Base-by-base conservation (phyloP, 2,329 filamentous ascomycete species). In the Stemphylium lycopersici region DNA sequence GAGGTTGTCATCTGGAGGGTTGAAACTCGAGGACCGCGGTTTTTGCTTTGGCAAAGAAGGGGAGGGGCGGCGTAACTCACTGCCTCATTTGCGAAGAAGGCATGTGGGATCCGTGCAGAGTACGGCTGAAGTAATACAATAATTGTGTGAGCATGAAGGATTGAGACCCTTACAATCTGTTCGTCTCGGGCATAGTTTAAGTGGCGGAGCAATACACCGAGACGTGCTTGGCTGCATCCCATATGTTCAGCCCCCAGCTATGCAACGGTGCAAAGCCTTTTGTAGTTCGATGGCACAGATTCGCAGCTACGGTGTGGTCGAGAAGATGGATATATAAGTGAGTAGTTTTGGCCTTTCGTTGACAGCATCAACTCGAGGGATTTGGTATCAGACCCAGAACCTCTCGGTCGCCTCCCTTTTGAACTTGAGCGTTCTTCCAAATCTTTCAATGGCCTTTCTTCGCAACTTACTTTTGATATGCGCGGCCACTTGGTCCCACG, bases 151-250 rank as follows among this genome's bases (percentile, higher is more conserved):
- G 26, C 24, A 6, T 18, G 24, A 29, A 40, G 45, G 45, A 49
- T 49, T 13, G n/a, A 20, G 29, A 34, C n/a, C 46, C 44, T 11
- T 43, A 48, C 42, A 15, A 26, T 1, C 11, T 37, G 26, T 6
- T 49, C 20, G 31, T 10, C 32, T 48, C 12, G 34, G 34, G 53
- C 12, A 20, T 44, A n/a, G 40, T 42, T 16, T 18, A 18, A 20
- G 16, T 33, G 53, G 39, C 48, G 43, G 15, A 45, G 53, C n/a
- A 42, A 29, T 44, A 43, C 40, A 52, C 52, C 45, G 46, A 46
- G 41, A 41, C 41, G 12, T 40, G 12, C 24, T 55, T 22, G 41
- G 46, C 44, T 31, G 40, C 46, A 46, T 45, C 46, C 36, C 29
- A 24, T 46, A 41, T 24, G 41, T 41, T 45, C n/a, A 16, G 29